These are phyloP conservation scores for Nicotiana rustica DNA, from an alignment of 305 asterid species.

Conservation along the genomic window DNA sequence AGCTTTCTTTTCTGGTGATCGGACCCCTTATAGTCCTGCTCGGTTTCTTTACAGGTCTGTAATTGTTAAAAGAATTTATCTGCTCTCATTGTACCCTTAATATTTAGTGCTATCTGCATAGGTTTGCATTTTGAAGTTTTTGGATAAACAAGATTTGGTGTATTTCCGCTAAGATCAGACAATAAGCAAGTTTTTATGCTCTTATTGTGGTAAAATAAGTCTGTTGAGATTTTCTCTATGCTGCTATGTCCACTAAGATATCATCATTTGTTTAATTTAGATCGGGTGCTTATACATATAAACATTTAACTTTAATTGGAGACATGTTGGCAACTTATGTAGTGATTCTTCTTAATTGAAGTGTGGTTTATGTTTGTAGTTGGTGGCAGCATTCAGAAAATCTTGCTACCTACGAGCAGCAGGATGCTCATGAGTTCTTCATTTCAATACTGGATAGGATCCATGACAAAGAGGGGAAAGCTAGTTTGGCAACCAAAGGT, in stretches of 20 bases:
- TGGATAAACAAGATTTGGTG: slow-evolving; percentile 7
- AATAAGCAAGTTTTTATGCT: not conserved
- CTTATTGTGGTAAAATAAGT: not conserved
- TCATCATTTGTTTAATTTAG: not conserved
- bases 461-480: slow-evolving; percentile 75
- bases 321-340: not conserved
- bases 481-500: slow-evolving; percentile 58
- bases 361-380: slow-evolving; percentile 51
- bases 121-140: not conserved
- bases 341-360: slow-evolving; percentile 9
- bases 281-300: not conserved
- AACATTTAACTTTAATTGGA: not conserved
- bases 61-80: not conserved
- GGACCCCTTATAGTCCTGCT: slow-evolving; percentile 75
- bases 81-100: slow-evolving; percentile 35
- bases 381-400: slow-evolving; percentile 90
- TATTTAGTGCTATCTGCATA: not conserved
- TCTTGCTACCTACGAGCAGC: slow-evolving; percentile 82
- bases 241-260: not conserved
- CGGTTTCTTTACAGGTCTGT: slow-evolving; percentile 81
- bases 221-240: not conserved
- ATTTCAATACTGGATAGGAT: slow-evolving; percentile 74
- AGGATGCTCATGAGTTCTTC: slow-evolving; percentile 84
- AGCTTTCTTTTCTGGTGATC: slow-evolving; percentile 69
- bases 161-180: not conserved